Evolutionary conservation across 345 rosid species (phyloP), one percentile per base, ranked within the genome.

Genomic region (Cardamine chenopodiifolia): DNA sequence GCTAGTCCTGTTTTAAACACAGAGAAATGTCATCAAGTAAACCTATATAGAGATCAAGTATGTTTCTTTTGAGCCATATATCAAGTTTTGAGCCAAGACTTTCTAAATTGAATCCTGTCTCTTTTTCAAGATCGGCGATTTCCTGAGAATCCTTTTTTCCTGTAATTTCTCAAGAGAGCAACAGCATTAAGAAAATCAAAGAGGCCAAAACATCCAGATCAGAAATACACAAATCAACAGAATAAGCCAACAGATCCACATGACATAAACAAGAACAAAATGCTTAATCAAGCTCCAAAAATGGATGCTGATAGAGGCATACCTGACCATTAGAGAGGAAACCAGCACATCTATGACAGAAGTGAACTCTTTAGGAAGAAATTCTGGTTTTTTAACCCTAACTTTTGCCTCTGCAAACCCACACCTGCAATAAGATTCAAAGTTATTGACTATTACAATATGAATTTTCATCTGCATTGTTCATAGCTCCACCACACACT

Each of bases 321-420:
- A 50, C 96, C 93, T 94, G 98, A 79, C 97, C 98, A 71, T 86
- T 87, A 25, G 97, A 94, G 71, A 94, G 97, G 78, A 94, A 89
- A 15, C 89, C 97, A 8, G 97, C 96, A 86, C 95, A 81, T 94
- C 97, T 61, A 94, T 91, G 9, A 89, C 95, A 6, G 95, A 54
- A 66, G 91, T 82, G 85, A 85, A 94, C 82, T 89, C 92, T 74
- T 76, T 81, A 54, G 97, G 97, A 29, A 94, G 95, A 81, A 94
- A 81, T 69, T 89, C 97, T 35, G 97, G 98, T 83, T 91, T 89
- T 87, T 94, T 91, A 15, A 91, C 97, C 26, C 98, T 96, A 5
- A 81, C 84, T 78, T 88, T 93, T 7, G 94, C 97, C 50, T 85
- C 94, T 0, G 91, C 92, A 63, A 82, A 17, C 83, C 87, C 66